Percentiles rank a stretch among this genome's conserved stretches.
These are phyloP conservation scores for Fistulinella cinereoalba DNA, from an alignment of 1,284 basidiomycete genomes.

Conservation along the genomic window DNA sequence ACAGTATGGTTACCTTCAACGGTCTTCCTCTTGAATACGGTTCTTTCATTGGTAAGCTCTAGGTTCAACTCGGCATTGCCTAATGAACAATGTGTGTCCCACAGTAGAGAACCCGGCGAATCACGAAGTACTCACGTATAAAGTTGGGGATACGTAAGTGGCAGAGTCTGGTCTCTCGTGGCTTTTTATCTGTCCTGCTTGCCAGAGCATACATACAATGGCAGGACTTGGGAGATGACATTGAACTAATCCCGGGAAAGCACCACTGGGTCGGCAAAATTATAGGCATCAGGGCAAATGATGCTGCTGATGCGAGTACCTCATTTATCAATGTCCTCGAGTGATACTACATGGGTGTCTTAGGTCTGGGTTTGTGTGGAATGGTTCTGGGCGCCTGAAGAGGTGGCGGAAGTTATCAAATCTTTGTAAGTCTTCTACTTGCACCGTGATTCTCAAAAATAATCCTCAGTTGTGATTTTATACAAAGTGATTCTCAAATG, in stretches of 20 bases:
- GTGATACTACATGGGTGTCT: not conserved
- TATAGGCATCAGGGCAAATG: slow-evolving; percentile 17
- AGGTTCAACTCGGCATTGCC: not conserved
- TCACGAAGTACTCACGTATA: slow-evolving; percentile 12
- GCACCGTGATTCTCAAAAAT: not conserved
- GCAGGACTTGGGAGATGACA: not conserved
- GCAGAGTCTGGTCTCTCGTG: not conserved
- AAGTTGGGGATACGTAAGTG: slow-evolving; percentile 35
- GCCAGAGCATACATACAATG: slow-evolving; percentile 34
- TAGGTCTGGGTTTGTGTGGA: slow-evolving; percentile 49
- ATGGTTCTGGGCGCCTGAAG: slow-evolving; percentile 48
- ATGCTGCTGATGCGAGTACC: slow-evolving; percentile 14
- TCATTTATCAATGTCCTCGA: not conserved
- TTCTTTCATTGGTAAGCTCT: slow-evolving; percentile 19
- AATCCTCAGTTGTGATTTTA: not conserved
- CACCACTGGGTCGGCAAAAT: slow-evolving; percentile 29
- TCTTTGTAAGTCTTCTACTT: slow-evolving; percentile 41
- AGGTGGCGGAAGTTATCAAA: slow-evolving; percentile 39
- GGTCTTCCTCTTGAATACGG: slow-evolving; percentile 6
- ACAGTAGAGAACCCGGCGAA: slow-evolving; percentile 30
- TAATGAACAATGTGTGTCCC: not conserved
- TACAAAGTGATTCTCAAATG: slow-evolving; percentile 33
- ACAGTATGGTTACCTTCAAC: slow-evolving; percentile 15
- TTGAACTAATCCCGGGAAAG: not conserved
- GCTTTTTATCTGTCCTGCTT: not conserved